Evolutionary conservation across 2,329 filamentous ascomycete species (phyloP), one percentile per base, ranked within the genome.

Genomic region (Fusarium nygamai): DNA sequence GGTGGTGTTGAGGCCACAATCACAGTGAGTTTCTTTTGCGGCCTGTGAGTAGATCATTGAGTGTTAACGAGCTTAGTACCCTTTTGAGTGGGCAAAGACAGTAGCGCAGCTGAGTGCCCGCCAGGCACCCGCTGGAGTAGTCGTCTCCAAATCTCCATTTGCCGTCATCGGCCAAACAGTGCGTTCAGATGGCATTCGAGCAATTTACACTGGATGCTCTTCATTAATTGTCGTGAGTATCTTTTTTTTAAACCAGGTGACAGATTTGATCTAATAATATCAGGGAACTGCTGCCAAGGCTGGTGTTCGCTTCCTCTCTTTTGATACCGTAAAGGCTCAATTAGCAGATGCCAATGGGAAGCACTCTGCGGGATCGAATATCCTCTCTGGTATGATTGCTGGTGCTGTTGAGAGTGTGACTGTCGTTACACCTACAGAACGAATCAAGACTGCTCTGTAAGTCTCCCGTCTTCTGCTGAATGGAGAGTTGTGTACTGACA

Each of bases 21-120:
- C 27, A 90, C 88, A 8, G 84, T 85, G 58, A 56, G 79, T 75
- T 22, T 1, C n/a, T 12, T 9, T 24, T 14, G 0, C 29, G 1
- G 4, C n/a, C 9, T 16, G 8, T 3, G 3, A 14, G 11, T 2
- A 20, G 7, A 22, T 19, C 1, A 9, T 29, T 4, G 11, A 57
- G 34, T 33, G 11, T 36, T 48, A 27, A 64, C 29, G 7, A 9
- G 9, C 13, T n/a, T 67, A 86, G 83, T 92, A 92, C 79, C 91
- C 91, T 1, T 89, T 92, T 75, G 91, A 92, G 77, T 93, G 92
- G 74, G 90, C 90, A 61, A 93, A 93, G 81, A 92, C 91, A 1
- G 84, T 89, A 62, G 86, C 90, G 7, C 90, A 92, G 72, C 83
- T 91, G n/a, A 83, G 80, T 13, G 60, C 83, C 1, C 62, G 39